These are phyloP conservation scores for Fimicolochytrium jonesii DNA, from an alignment of 192 early-diverging fungal species.

Conservation along the genomic window DNA sequence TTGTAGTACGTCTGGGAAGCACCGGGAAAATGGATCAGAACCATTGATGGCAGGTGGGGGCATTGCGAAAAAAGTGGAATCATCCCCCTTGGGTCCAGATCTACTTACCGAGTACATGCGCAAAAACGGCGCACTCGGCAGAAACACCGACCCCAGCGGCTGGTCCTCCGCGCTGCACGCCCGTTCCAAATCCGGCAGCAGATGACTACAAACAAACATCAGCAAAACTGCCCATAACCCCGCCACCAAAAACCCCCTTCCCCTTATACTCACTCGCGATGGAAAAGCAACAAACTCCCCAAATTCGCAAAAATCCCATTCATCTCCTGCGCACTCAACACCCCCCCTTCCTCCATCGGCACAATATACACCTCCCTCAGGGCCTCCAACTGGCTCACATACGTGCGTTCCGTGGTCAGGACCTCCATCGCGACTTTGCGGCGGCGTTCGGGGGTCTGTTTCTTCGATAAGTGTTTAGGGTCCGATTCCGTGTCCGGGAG, in stretches of 20 bases:
- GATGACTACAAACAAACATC: slow-evolving; percentile 10
- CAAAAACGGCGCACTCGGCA: slow-evolving; percentile 68
- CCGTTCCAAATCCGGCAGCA: slow-evolving; percentile 24
- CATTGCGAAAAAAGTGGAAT: neutral
- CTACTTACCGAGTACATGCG: slow-evolving; percentile 67
- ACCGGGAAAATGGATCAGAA: neutral
- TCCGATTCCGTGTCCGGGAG: neutral
- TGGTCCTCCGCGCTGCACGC: slow-evolving; percentile 22
- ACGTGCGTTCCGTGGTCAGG: slow-evolving; percentile 78
- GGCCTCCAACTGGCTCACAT: slow-evolving; percentile 75
- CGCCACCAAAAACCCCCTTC: neutral
- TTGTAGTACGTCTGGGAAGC: slow-evolving; percentile 64
- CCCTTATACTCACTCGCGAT: slow-evolving; percentile 47
- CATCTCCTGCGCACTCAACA: slow-evolving; percentile 17
- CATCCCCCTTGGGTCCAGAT: neutral
- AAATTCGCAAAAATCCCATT: slow-evolving; percentile 72
- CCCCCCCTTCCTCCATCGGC: slow-evolving; percentile 25
- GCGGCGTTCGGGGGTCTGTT: slow-evolving; percentile 46
- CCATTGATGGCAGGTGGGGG: neutral
- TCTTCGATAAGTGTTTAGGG: slow-evolving; percentile 16
- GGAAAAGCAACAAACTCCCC: slow-evolving; percentile 67
- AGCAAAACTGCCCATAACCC: neutral
- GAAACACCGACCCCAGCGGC: slow-evolving; percentile 73
- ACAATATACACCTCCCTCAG: slow-evolving; percentile 61
- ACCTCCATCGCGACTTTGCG: slow-evolving; percentile 74